These are phyloP conservation scores for Quercus alba DNA, from an alignment of 306 rosid genomes.

Conservation along the genomic window DNA sequence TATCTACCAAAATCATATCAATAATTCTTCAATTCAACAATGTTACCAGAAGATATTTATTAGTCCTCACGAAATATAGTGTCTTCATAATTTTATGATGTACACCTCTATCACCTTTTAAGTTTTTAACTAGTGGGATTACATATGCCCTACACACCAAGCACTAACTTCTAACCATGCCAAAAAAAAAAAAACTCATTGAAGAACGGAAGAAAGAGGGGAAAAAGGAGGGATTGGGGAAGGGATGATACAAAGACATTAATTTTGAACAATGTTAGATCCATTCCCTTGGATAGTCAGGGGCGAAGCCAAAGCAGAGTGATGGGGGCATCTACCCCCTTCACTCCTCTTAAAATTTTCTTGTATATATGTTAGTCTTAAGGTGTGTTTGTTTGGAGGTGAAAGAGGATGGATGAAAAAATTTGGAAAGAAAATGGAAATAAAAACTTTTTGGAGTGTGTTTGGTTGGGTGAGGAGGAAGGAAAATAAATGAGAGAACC, in stretches of 20 bases:
- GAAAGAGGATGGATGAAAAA: too few relatives aligned
- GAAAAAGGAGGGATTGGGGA: not conserved
- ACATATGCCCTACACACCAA: not conserved
- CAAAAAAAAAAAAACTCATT: not conserved
- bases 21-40: too few relatives aligned
- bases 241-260: not conserved
- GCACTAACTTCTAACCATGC: not conserved
- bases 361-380: too few relatives aligned
- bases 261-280: constrained; percentile 25
- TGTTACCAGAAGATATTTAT: not conserved
- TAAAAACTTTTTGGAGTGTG: too few relatives aligned
- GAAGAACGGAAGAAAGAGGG: not conserved
- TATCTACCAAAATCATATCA: too few relatives aligned
- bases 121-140: not conserved
- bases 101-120: not conserved
- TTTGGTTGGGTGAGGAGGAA: too few relatives aligned
- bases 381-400: too few relatives aligned
- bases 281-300: constrained; percentile 73
- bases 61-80: not conserved
- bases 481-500: too few relatives aligned
- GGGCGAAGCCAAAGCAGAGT: rapidly evolving
- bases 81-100: not conserved
- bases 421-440: too few relatives aligned
- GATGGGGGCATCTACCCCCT: constrained; percentile 62
- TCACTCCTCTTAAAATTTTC: too few relatives aligned